phyloP scores from a whole-genome alignment of 257 asterid genomes.

The Jaltomata sinuosa region DNA sequence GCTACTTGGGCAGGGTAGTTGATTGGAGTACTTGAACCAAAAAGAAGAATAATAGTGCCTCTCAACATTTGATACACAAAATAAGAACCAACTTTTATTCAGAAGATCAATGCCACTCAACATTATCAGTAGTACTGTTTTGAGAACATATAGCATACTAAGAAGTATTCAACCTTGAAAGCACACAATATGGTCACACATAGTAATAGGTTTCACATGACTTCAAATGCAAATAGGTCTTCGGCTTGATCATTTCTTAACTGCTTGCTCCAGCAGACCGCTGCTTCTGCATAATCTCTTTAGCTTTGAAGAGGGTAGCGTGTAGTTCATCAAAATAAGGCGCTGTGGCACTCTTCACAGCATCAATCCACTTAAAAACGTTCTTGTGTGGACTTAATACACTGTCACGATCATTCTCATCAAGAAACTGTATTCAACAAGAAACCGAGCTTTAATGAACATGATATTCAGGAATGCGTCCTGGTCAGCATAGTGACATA shows the following conservation, averaged over 20 bases:
- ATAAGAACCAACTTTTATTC: not conserved
- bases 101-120: not conserved
- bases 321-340: conserved; percentile 80
- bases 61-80: not conserved
- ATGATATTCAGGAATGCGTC: not conserved
- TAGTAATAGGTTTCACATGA: not conserved
- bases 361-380: conserved; percentile 65
- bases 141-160: not conserved
- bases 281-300: conserved; percentile 28
- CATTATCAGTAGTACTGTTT: not conserved
- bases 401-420: conserved; percentile 36
- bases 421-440: conserved; percentile 26
- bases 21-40: not conserved
- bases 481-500: not conserved
- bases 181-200: not conserved
- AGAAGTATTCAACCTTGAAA: not conserved
- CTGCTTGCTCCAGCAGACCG: conserved; percentile 13
- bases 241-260: not conserved
- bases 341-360: conserved; percentile 48
- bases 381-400: conserved; percentile 53
- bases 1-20: no score
- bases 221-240: not conserved
- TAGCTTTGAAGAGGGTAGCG: conserved; percentile 20
- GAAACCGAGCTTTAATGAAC: not conserved
- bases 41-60: not conserved